phyloP scores from a whole-genome alignment of 495 filamentous ascomycete genomes.

The Annulohypoxylon moriforme region DNA sequence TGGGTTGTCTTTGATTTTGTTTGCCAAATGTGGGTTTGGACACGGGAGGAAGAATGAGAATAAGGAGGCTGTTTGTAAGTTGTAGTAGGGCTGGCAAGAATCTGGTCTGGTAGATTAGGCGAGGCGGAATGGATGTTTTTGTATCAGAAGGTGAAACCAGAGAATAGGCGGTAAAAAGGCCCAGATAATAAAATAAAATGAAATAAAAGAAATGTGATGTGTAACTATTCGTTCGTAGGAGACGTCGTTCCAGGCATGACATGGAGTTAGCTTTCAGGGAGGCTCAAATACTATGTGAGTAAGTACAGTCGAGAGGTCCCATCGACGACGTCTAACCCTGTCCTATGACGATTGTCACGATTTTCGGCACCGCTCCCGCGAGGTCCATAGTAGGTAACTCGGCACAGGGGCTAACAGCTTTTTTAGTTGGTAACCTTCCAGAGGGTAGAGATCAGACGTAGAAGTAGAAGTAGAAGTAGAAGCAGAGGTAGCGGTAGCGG shows the following conservation, averaged over 20 bases:
- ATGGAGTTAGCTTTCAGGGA: constrained; percentile 17
- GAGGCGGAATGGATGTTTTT: constrained; percentile 28
- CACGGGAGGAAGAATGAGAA: constrained; percentile 24
- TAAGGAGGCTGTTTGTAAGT: constrained; percentile 34
- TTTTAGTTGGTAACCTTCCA: background rate
- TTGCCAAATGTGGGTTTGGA: constrained; percentile 42
- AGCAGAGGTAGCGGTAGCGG: too few relatives aligned
- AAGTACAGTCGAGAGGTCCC: background rate
- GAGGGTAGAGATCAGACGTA: too few relatives aligned
- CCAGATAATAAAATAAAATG: constrained; percentile 8
- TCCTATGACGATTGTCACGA: constrained; percentile 36
- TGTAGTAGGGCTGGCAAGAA: constrained; percentile 27
- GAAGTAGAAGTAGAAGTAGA: too few relatives aligned
- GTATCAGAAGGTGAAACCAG: constrained; percentile 28
- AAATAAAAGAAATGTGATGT: constrained; percentile 35
- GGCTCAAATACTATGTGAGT: constrained; percentile 38
- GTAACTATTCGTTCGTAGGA: constrained; percentile 36
- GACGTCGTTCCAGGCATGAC: constrained; percentile 25
- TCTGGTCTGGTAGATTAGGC: constrained; percentile 21
- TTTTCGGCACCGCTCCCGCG: constrained; percentile 28
- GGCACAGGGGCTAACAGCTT: constrained; percentile 15
- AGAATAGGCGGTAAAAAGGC: constrained; percentile 25
- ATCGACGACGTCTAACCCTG: constrained; percentile 20
- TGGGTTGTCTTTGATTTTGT: constrained; percentile 42
- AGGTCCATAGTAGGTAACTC: constrained; percentile 40